Evolutionary conservation across 495 filamentous ascomycete species (phyloP), one percentile per base, ranked within the genome.

Genomic region (Pyrenula massariospora): DNA sequence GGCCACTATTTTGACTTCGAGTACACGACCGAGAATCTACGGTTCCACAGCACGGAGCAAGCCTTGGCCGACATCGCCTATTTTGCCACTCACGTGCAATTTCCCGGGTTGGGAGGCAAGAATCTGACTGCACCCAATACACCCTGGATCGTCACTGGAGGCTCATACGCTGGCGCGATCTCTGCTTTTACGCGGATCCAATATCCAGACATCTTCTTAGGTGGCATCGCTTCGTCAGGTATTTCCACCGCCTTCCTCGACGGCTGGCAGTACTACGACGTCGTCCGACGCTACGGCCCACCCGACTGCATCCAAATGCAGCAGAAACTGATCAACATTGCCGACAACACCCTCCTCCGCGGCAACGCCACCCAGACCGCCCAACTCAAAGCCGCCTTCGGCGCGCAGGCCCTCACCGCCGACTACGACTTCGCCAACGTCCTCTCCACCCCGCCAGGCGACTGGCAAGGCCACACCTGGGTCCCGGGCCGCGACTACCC

Each of bases 11-110:
- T 84, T 84, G 0, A 72, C 71, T 0, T 57, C 68, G 5, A 72
- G 85, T 42, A 51, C 82, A 42, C 79, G 53, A 82, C 77, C 0
- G 70, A 82, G 62, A 88, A 73, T 61, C 66, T 91, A 58, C 80
- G 86, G 1, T 89, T 89, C 71, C 72, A 89, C 62, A 83, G 83
- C 1, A 91, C 86, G 8, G 84, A 89, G 52, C 87, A 91, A 60
- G 81, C 85, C 0, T 57, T 91, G n/a, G 86, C 84, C 8, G 87
- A 91, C 62, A 77, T 77, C 48, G 85, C 76, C n/a, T 89, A 84
- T 65, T 89, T 89, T 68, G 85, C 86, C 10, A 58, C 79, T 51
- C 73, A 89, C 57, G 78, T 86, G 2, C 72, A 77, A 22, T 88
- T 87, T 58, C 66, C 74, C 0, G 85, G 85, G 0, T 64, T 88